Percentiles rank a stretch among this genome's conserved stretches.
Evolutionary conservation across 768 basidiomycete genomes (phyloP).

Genomic region (Termitomyces sp.): DNA sequence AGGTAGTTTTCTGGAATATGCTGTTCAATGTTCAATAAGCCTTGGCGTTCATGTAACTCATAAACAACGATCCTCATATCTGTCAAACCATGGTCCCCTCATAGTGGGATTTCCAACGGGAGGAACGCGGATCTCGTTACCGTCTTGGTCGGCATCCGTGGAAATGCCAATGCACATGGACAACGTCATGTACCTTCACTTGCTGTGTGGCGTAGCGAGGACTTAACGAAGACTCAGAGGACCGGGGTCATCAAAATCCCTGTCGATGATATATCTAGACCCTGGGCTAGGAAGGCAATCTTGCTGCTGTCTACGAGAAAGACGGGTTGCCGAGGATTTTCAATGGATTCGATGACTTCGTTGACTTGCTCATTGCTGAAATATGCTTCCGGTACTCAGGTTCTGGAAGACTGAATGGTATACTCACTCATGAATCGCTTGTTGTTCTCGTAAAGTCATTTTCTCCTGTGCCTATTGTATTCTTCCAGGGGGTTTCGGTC

Average conservation of each 20-base stretch:
- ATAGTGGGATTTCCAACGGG: neutral
- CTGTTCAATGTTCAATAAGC: neutral
- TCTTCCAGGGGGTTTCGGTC: neutral
- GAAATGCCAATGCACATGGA: neutral
- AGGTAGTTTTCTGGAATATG: neutral
- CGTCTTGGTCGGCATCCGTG: conserved; percentile 4
- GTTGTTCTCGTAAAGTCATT: neutral
- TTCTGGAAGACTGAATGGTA: neutral
- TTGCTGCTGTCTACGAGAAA: neutral
- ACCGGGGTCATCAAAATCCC: neutral
- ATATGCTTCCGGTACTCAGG: neutral
- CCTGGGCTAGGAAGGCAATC: neutral
- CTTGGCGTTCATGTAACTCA: neutral
- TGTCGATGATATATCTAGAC: neutral
- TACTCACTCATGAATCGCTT: neutral
- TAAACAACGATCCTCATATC: neutral
- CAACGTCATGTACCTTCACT: neutral
- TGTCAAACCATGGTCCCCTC: neutral
- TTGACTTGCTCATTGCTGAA: neutral
- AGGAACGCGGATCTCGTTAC: neutral
- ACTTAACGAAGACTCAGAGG: neutral
- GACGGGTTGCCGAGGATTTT: conserved; percentile 7
- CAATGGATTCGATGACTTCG: neutral
- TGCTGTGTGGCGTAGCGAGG: conserved; percentile 13
- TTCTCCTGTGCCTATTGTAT: neutral